Conservation (phyloP, 805 yeast genomes). For the Lipomyces lipofer region DNA sequence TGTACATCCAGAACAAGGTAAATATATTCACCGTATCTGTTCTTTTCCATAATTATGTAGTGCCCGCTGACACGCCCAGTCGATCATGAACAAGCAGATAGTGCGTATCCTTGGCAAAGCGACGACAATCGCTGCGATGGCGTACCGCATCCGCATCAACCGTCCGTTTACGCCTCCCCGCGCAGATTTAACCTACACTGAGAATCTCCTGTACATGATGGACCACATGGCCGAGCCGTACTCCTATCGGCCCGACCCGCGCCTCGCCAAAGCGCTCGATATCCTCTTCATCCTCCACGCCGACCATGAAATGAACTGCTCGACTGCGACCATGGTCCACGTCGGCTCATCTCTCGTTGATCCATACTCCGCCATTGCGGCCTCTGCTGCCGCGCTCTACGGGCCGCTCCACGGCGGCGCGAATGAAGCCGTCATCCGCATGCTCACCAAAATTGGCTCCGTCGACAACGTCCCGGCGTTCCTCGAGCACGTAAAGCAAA, state of each 20-base stretch:
- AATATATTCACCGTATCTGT: neutral
- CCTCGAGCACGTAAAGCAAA: constrained; percentile 23
- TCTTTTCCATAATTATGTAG: neutral
- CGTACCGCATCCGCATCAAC: constrained; percentile 30
- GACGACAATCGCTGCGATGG: constrained; percentile 30
- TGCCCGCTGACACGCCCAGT: constrained; percentile 7
- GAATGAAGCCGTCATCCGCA: constrained; percentile 31
- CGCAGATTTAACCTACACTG: constrained; percentile 29
- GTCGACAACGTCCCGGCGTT: constrained; percentile 27
- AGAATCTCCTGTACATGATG: constrained; percentile 31
- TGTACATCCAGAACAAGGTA: constrained; percentile 16
- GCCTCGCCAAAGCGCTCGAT: constrained; percentile 30
- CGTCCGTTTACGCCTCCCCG: constrained; percentile 28
- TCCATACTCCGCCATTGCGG: constrained; percentile 29
- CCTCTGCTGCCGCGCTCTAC: constrained; percentile 28
- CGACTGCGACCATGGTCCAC: constrained; percentile 30
- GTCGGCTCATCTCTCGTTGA: constrained; percentile 31
- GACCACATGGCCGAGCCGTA: constrained; percentile 31
- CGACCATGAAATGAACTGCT: constrained; percentile 31
- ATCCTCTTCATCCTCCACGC: constrained; percentile 30
- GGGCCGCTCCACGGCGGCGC: constrained; percentile 32
- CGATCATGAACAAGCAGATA: constrained; percentile 30
- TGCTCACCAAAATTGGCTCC: constrained; percentile 27
- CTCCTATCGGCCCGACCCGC: constrained; percentile 30
- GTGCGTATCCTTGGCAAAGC: constrained; percentile 31